These are phyloP conservation scores for Chlorociboria aeruginascens DNA, from an alignment of 495 filamentous ascomycete species.

Conservation along the genomic window DNA sequence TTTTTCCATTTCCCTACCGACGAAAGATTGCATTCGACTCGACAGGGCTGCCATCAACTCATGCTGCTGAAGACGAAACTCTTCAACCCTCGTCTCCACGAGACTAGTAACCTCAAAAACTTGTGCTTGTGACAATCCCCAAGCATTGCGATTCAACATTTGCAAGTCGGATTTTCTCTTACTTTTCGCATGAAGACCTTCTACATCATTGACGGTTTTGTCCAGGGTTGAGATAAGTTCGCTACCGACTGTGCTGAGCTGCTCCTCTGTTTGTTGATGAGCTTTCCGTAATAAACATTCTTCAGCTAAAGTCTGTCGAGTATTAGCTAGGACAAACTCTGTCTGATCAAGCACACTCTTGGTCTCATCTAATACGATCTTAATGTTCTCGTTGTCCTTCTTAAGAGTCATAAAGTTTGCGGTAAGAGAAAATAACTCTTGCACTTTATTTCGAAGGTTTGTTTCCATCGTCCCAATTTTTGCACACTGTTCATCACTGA, in stretches of 20 bases:
- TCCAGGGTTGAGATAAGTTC: conserved; percentile 65
- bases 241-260: conserved; percentile 57
- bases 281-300: conserved; percentile 72
- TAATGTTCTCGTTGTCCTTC: conserved; percentile 72
- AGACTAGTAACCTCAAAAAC: conserved; percentile 61
- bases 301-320: conserved; percentile 62
- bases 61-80: conserved; percentile 58
- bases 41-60: conserved; percentile 54
- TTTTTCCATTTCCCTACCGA: conserved; percentile 56
- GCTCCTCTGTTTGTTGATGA: conserved; percentile 72
- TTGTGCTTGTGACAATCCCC: conserved; percentile 62
- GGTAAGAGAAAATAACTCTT: conserved; percentile 78
- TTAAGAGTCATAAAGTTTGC: conserved; percentile 75
- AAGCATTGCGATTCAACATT: conserved; percentile 58
- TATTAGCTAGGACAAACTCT: conserved; percentile 65
- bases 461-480: conserved; percentile 88
- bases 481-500: conserved; percentile 82
- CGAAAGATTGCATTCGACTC: conserved; percentile 56
- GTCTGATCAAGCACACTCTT: conserved; percentile 75
- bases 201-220: conserved; percentile 66
- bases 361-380: conserved; percentile 58
- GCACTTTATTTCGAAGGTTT: conserved; percentile 78
- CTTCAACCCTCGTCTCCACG: conserved; percentile 59
- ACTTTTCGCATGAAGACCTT: conserved; percentile 71
- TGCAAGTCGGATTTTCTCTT: conserved; percentile 76